Evolutionary conservation across 148 eudicot species (phyloP), one percentile per base, ranked within the genome.

Genomic region (Vaccinium macrocarpon): DNA sequence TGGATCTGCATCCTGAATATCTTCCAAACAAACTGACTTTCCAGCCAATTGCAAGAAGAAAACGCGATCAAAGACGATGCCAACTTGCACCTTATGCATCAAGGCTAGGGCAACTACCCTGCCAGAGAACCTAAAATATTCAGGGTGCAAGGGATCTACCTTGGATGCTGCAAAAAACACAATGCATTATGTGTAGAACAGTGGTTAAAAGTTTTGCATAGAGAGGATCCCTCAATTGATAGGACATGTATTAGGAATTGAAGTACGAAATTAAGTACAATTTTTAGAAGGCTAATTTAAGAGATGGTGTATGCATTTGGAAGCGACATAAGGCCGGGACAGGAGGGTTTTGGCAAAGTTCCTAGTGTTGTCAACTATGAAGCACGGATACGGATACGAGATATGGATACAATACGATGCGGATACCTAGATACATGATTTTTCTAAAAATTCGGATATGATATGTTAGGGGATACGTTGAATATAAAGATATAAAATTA

Each of bases 81-180:
- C 99, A 85, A 97, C 87, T 87, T 97, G 99, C 80, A 97, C 87
- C 87, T 93, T 97, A 85, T 97, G 93, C 93, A 95, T 91, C 89
- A 97, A 87, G 62, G 98, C 96, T 86, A 97, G 85, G 79, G 98
- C 99, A 83, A 95, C 81, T 21, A 97, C 87, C 88, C 98, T 91
- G 64, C 99, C 99, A 62, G 96, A 84, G 87, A 97, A 97, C 78
- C 82, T 87, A 86, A 92, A 97, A 86, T 95, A 97, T 51, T 88
- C 88, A 25, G 88, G 95, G 91, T 94, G 95, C 84, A 92, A 83
- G 14, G 92, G 95, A 76, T 97, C 91, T 77, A 95, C 94, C 90
- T 89, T 92, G 55, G 99, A 97, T 78, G 93, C 99, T 97, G 96
- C 94, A 91, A 35, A 87, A 87, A 86, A 86, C 16, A 84, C 55